Evolutionary conservation across 1,284 basidiomycete species (phyloP).

Genomic region (Tylopilus sp.): DNA sequence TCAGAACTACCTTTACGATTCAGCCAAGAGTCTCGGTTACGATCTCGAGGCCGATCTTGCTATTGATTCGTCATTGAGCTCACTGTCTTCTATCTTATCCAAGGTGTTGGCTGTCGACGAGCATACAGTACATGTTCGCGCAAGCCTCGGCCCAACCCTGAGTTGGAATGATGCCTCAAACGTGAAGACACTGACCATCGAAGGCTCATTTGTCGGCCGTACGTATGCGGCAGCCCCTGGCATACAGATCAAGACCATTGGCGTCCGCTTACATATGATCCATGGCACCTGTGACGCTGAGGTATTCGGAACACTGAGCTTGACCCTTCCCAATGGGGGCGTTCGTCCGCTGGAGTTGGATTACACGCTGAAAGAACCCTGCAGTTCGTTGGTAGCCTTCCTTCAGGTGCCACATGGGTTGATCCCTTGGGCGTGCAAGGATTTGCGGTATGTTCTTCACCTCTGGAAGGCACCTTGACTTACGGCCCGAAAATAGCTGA

Average conservation of each 20-base stretch:
- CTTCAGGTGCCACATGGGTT: conserved; percentile 5
- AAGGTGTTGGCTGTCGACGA: conserved; percentile 3
- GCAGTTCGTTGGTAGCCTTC: conserved; percentile 3
- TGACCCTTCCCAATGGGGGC: conserved; percentile 1
- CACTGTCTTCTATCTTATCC: conserved; percentile 1
- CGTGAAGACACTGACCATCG: neutral
- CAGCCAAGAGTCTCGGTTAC: conserved; percentile 4
- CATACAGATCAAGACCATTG: conserved; percentile 5
- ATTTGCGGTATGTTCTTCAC: conserved; percentile 2
- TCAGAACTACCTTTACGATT: conserved; percentile 10
- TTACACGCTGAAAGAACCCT: conserved; percentile 5
- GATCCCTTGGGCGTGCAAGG: conserved; percentile 11
- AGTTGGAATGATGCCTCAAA: conserved; percentile 1
- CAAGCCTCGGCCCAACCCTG: conserved; percentile 2
- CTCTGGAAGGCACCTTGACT: neutral
- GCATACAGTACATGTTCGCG: neutral
- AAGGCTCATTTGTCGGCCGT: conserved; percentile 5
- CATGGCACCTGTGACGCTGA: neutral
- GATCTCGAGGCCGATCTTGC: conserved; percentile 4
- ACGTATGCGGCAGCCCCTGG: neutral
- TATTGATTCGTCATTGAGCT: conserved; percentile 4
- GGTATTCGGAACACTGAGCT: conserved; percentile 1
- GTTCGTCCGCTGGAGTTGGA: conserved; percentile 7
- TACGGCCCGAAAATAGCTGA: neutral
- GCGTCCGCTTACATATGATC: neutral